A percentile compares a stretch with the other conserved stretches of the same genome.
Conservation (phyloP, 1,284 basidiomycete genomes). For the Agroathelia rolfsii region DNA sequence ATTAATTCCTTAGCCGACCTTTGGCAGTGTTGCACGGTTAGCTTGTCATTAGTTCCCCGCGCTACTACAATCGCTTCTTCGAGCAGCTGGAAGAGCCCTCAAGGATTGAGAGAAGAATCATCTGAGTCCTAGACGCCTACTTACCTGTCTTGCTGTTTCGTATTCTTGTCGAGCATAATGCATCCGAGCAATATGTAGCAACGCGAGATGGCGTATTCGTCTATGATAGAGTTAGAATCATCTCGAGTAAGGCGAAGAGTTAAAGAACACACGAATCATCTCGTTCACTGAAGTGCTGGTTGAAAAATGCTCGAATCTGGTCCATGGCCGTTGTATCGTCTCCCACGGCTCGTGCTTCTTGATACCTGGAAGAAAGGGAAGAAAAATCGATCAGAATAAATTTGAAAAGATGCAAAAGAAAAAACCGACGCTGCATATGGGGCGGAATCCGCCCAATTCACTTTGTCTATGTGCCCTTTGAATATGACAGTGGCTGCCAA, state of each 20-base stretch:
- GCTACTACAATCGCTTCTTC: constrained; percentile 66
- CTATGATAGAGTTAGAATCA: constrained; percentile 26
- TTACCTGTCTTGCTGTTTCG: constrained; percentile 56
- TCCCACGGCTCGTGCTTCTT: constrained; percentile 48
- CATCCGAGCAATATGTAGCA: constrained; percentile 68
- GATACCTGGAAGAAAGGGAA: constrained; percentile 39
- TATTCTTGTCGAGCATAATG: constrained; percentile 63
- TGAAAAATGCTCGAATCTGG: constrained; percentile 66
- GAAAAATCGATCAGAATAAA: constrained; percentile 2
- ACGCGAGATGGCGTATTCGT: constrained; percentile 65
- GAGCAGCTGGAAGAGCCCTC: constrained; percentile 47
- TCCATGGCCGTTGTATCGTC: constrained; percentile 62
- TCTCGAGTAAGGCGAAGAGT: not conserved
- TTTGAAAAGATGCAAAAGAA: constrained; percentile 1
- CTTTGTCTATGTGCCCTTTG: constrained; percentile 57
- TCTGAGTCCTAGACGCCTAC: constrained; percentile 1
- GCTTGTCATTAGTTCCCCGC: constrained; percentile 57
- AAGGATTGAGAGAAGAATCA: constrained; percentile 7
- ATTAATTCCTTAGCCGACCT: constrained; percentile 33
- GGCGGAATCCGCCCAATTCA: constrained; percentile 50
- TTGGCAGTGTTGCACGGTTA: constrained; percentile 68
- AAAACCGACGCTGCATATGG: constrained; percentile 47
- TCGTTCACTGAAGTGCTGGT: constrained; percentile 69
- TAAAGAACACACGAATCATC: constrained; percentile 58
- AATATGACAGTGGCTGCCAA: constrained; percentile 47